phyloP scores from a whole-genome alignment of 352 stramenopile genomes.

The Peronospora destructor region DNA sequence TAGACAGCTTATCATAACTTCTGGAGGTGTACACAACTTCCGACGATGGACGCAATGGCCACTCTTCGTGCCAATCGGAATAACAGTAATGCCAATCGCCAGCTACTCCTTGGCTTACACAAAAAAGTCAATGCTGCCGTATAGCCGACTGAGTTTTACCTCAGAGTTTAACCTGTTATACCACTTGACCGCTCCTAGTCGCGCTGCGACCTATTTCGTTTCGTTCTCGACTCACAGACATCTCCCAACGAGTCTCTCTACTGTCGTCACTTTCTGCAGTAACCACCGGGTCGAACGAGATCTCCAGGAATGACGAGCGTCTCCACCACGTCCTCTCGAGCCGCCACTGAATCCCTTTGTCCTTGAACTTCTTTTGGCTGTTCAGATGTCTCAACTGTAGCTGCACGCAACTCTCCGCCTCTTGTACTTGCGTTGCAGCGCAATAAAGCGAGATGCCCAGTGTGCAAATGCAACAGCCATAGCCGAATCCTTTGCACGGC shows the following conservation, averaged over 20 bases:
- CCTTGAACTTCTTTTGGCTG: constrained; percentile 50
- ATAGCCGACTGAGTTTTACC: too few species aligned
- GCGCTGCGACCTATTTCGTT: neutral
- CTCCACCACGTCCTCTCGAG: constrained; percentile 68
- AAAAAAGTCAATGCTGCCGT: too few species aligned
- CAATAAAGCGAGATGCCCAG: constrained; percentile 78
- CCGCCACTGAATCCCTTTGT: constrained; percentile 50
- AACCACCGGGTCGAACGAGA: constrained; percentile 15
- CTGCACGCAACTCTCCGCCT: constrained; percentile 56
- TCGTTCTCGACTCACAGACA: neutral
- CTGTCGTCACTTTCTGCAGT: neutral
- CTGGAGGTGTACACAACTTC: too few species aligned
- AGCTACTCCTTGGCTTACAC: too few species aligned
- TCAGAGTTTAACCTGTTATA: constrained; percentile 17
- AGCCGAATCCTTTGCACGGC: constrained; percentile 70
- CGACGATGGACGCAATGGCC: too few species aligned
- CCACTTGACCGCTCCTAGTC: constrained; percentile 29
- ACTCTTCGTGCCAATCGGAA: too few species aligned
- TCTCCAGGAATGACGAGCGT: constrained; percentile 61
- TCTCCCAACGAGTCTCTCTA: neutral
- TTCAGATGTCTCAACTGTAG: constrained; percentile 73
- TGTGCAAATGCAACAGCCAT: constrained; percentile 80
- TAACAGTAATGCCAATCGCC: too few species aligned
- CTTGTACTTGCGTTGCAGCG: constrained; percentile 58
- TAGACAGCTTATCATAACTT: too few species aligned